Base-by-base conservation (phyloP, 73 alveolate genomes). In the Strombidium stylifer region DNA sequence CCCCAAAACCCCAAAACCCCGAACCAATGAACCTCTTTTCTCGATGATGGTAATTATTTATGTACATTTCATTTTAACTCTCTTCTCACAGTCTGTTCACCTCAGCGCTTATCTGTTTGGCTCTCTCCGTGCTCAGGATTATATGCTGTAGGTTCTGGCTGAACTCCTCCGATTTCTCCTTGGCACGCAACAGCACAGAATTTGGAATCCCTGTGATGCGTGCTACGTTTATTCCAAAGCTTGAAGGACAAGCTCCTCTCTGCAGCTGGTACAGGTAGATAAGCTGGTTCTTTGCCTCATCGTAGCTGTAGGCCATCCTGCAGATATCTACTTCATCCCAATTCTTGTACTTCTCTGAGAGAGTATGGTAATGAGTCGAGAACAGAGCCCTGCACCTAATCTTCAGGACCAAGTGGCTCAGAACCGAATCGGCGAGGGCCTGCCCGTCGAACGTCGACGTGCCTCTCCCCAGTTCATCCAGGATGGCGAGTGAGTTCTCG, bases 391-490 rank as follows among this genome's bases (percentile, higher is more conserved):
- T 64, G 14, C 87, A 79, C 66, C 80, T 77, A 21, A 83, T 52
- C 45, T 55, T 78, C 49, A 75, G 56, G 21, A 87, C 91, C 52
- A 95, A 44, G 53, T 77, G 69, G 32, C 53, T 40, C 20, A 87
- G 68, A 23, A 93, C 85, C 24, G 97, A 93, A 56, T 86, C 86
- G 0, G 97, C 97, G 7, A 93, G 83, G 12, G 95, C 82, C 35
- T 83, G 74, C 0, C 97, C 98, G 74, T 93, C 98, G 46, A 57
- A 81, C 16, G 95, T 87, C 0, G 96, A 82, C 6, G 97, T 93
- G 36, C 98, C 97, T 64, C 96, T 90, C 2, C 98, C 98, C 25
- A 93, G 65, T 84, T 93, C 98, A 85, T 93, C 98, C 72, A 92
- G 50, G 21, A 93, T 76, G 21, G 89, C 85, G 20, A 93, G 68